Conservation (phyloP, 2,329 filamentous ascomycete species). For the Hypocreales sp. region DNA sequence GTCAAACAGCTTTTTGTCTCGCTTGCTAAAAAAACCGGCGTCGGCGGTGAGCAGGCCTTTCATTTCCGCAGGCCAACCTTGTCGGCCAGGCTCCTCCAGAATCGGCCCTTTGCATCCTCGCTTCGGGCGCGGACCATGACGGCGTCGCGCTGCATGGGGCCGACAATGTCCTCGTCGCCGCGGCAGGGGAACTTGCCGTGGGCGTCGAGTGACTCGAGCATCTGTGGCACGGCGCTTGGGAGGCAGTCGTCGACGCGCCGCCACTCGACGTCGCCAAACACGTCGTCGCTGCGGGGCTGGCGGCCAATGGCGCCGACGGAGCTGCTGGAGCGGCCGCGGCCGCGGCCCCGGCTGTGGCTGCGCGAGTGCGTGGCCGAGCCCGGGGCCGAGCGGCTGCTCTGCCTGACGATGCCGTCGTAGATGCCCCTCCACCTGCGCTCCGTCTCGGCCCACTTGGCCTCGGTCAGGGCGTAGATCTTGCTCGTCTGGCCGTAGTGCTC, state of each 20-base stretch:
- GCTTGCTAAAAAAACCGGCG: too few species aligned
- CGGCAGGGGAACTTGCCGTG: conserved; percentile 77
- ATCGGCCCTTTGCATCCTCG: conserved; percentile 28
- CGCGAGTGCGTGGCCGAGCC: conserved; percentile 14
- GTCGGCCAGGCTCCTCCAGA: conserved; percentile 32
- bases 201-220: conserved; percentile 52
- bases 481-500: conserved; percentile 87
- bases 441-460: conserved; percentile 76
- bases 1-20: background rate
- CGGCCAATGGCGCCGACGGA: conserved; percentile 20
- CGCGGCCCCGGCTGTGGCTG: conserved; percentile 23
- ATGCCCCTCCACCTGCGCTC: conserved; percentile 59
- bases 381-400: conserved; percentile 20
- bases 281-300: conserved; percentile 18
- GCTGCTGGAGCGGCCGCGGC: conserved; percentile 21
- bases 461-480: conserved; percentile 72
- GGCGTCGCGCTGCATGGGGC: conserved; percentile 62
- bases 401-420: conserved; percentile 48
- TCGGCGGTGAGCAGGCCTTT: background rate
- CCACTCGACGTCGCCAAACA: conserved; percentile 27
- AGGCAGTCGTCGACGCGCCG: conserved; percentile 36
- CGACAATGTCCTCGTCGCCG: conserved; percentile 84
- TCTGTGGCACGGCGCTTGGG: conserved; percentile 49
- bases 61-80: conserved; percentile 20
- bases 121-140: conserved; percentile 31